Evolutionary conservation across 257 asterid species (phyloP).

Genomic region (Voacanga thouarsii): DNA sequence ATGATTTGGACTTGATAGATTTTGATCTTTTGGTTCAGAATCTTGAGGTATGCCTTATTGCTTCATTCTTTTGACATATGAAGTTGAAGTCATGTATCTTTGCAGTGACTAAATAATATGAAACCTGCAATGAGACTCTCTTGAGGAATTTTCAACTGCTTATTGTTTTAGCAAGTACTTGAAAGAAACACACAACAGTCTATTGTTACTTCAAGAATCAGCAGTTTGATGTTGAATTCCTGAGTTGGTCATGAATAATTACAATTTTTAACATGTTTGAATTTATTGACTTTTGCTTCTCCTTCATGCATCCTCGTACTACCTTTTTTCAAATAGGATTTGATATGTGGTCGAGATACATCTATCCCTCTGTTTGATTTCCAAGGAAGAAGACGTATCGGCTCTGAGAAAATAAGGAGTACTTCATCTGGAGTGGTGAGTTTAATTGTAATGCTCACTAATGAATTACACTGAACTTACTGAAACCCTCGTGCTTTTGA

Average conservation of each 20-base stretch:
- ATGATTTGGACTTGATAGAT: conserved; percentile 82
- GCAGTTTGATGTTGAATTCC: neutral
- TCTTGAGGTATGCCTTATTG: conserved; percentile 64
- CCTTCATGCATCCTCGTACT: neutral
- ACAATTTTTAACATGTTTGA: neutral
- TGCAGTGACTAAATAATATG: neutral
- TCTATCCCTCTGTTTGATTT: conserved; percentile 74
- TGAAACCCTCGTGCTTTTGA: conserved; percentile 21
- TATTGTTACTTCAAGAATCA: neutral
- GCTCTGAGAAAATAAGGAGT: conserved; percentile 49
- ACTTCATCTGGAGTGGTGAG: conserved; percentile 91
- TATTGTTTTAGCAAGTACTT: neutral
- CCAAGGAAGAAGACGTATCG: conserved; percentile 79
- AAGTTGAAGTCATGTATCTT: neutral
- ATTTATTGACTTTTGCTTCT: neutral
- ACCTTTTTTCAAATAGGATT: conserved; percentile 51
- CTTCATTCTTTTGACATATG: neutral
- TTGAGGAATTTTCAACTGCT: neutral
- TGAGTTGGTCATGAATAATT: conserved; percentile 1
- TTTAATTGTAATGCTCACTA: conserved; percentile 16
- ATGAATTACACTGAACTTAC: conserved; percentile 7
- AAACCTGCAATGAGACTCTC: neutral
- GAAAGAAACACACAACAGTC: neutral
- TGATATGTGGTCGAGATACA: conserved; percentile 73
- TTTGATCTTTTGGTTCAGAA: conserved; percentile 82